Evolutionary conservation across 768 basidiomycete species (phyloP).

Genomic region (Xerocomellus amylosporus): DNA sequence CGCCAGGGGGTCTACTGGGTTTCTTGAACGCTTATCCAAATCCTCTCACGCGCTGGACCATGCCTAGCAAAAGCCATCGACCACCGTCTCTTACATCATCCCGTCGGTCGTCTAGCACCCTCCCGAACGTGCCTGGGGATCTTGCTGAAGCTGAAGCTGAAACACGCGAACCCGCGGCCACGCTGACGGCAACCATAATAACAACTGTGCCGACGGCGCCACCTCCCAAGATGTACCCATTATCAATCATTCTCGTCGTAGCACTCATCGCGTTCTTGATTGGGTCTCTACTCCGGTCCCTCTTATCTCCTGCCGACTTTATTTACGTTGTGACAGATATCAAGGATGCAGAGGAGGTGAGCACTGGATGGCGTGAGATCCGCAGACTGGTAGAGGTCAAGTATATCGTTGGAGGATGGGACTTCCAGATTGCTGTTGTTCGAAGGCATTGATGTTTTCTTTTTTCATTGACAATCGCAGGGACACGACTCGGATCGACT

Average conservation of each 20-base stretch:
- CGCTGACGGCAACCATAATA: not conserved
- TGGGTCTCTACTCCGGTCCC: constrained; percentile 84
- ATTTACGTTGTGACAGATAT: constrained; percentile 70
- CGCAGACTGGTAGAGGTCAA: constrained; percentile 78
- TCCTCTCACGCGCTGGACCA: constrained; percentile 52
- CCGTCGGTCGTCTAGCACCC: constrained; percentile 20
- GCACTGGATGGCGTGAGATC: constrained; percentile 79
- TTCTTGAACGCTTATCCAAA: constrained; percentile 63
- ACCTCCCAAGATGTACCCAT: constrained; percentile 33
- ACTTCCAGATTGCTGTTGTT: constrained; percentile 83
- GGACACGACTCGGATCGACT: not conserved
- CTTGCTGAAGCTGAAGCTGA: constrained; percentile 20
- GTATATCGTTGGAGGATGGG: constrained; percentile 81
- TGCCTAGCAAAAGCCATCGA: constrained; percentile 24
- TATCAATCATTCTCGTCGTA: constrained; percentile 65
- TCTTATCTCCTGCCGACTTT: constrained; percentile 89
- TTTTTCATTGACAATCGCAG: not conserved
- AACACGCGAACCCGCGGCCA: not conserved
- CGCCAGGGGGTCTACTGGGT: constrained; percentile 48
- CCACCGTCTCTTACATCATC: constrained; percentile 23
- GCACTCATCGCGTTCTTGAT: constrained; percentile 88
- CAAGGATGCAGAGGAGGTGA: constrained; percentile 49
- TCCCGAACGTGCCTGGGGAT: constrained; percentile 39
- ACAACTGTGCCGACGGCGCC: constrained; percentile 2
- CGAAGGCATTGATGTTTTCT: constrained; percentile 51